These are phyloP conservation scores for Pouteria campechiana DNA, from an alignment of 179 eudicot species.

Conservation along the genomic window DNA sequence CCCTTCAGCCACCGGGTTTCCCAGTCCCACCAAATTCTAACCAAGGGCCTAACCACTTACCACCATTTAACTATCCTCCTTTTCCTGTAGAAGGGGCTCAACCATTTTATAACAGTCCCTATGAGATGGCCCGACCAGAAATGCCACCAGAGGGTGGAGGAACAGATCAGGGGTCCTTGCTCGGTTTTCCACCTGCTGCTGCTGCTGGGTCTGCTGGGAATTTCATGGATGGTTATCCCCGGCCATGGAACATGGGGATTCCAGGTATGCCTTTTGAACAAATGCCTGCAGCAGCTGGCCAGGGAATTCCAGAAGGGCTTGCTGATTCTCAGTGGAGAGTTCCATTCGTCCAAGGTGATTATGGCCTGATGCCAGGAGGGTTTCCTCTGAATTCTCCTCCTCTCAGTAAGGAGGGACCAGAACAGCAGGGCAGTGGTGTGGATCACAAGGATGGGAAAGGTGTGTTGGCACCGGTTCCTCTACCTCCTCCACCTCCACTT, in stretches of 20 bases:
- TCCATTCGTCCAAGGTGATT: constrained; percentile 22
- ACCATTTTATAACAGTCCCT: constrained; percentile 39
- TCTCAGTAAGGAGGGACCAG: constrained; percentile 13
- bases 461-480: constrained; percentile 29
- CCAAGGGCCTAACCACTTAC: constrained; percentile 22
- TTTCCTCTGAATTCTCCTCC: constrained; percentile 9
- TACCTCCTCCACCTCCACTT: constrained; percentile 40
- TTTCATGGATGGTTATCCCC: constrained; percentile 34
- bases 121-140: constrained; percentile 40
- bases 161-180: constrained; percentile 39
- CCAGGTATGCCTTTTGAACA: constrained; percentile 31
- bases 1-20: constrained; percentile 33
- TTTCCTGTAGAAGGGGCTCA: constrained; percentile 51
- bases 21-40: constrained; percentile 32
- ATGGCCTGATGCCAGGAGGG: constrained; percentile 12
- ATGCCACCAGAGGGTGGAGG: constrained; percentile 37
- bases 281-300: constrained; percentile 25
- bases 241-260: constrained; percentile 49
- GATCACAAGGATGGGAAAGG: constrained; percentile 27
- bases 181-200: constrained; percentile 41
- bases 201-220: constrained; percentile 26
- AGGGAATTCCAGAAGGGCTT: constrained; percentile 25
- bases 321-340: constrained; percentile 27
- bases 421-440: constrained; percentile 9
- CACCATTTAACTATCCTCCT: constrained; percentile 53